Percentiles rank a stretch among this genome's conserved stretches.
Evolutionary conservation across 2,329 filamentous ascomycete genomes (phyloP).

Genomic region (Malbranchea zuffiana): DNA sequence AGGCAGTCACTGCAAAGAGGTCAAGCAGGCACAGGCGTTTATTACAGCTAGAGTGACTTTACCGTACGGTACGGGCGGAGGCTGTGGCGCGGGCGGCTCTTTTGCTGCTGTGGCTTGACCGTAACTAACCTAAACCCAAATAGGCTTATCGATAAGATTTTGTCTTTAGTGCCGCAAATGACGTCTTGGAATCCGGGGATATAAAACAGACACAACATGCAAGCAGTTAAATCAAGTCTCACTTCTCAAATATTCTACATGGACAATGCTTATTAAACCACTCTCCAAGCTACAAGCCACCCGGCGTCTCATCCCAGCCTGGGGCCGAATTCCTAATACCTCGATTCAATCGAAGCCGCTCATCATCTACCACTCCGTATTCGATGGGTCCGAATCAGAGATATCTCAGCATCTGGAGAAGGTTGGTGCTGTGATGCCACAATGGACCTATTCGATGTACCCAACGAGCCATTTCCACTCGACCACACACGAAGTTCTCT

Average conservation of each 20-base stretch:
- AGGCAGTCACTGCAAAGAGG: no score
- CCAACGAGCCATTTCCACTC: constrained; percentile 55
- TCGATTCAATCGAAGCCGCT: constrained; percentile 53
- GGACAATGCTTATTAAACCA: constrained; percentile 27
- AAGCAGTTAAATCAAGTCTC: no score
- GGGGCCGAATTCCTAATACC: constrained; percentile 52
- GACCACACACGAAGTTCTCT: constrained; percentile 56
- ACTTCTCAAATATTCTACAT: background rate
- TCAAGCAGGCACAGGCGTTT: no score
- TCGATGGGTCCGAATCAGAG: constrained; percentile 39
- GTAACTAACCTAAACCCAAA: no score
- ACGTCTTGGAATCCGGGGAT: no score
- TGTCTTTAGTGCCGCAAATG: no score
- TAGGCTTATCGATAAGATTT: no score
- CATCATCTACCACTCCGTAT: constrained; percentile 54
- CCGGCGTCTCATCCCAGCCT: constrained; percentile 48
- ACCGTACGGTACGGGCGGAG: no score
- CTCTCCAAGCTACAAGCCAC: constrained; percentile 46
- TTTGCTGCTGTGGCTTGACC: no score
- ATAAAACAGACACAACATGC: no score
- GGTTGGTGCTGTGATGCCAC: constrained; percentile 47
- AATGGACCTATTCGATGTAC: constrained; percentile 63
- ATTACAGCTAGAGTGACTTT: no score
- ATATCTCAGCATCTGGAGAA: constrained; percentile 47
- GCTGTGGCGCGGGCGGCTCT: no score